Conservation (phyloP, 371 early-diverging fungal genomes). For the Mucor mucedo region DNA sequence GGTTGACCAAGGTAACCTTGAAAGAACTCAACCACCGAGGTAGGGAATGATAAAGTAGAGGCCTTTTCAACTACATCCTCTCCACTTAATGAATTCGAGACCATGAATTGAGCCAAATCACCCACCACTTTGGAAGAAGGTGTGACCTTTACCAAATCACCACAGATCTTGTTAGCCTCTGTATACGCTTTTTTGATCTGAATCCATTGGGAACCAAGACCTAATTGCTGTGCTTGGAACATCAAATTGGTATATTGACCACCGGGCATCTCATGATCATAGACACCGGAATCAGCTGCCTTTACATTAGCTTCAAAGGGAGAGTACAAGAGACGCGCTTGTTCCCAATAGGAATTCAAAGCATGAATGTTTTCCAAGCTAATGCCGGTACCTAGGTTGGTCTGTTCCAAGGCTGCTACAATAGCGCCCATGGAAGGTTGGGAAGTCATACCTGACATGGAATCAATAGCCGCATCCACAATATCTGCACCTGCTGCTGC, state of each 20-base stretch:
- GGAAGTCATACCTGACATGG: slow-evolving; percentile 92
- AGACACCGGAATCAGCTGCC: slow-evolving; percentile 87
- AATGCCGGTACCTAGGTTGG: slow-evolving; percentile 81
- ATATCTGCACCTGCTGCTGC: slow-evolving; percentile 93
- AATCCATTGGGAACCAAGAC: slow-evolving; percentile 90
- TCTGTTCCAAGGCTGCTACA: slow-evolving; percentile 79
- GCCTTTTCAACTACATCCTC: slow-evolving; percentile 80
- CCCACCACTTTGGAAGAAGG: slow-evolving; percentile 97
- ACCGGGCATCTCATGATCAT: slow-evolving; percentile 95
- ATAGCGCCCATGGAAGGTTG: slow-evolving; percentile 96
- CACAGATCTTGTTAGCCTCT: slow-evolving; percentile 89
- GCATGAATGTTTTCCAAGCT: slow-evolving; percentile 72
- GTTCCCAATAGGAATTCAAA: slow-evolving; percentile 94
- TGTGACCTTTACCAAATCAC: slow-evolving; percentile 95
- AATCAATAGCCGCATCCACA: slow-evolving; percentile 89
- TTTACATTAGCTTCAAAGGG: slow-evolving; percentile 92
- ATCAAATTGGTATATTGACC: slow-evolving; percentile 95
- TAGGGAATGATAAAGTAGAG: slow-evolving; percentile 85
- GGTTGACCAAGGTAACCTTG: slow-evolving; percentile 94
- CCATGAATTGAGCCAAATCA: slow-evolving; percentile 96
- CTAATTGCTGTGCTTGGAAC: slow-evolving; percentile 93
- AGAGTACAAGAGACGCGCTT: slow-evolving; percentile 89
- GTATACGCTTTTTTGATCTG: slow-evolving; percentile 90
- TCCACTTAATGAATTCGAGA: slow-evolving; percentile 78
- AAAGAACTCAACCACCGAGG: slow-evolving; percentile 93